Evolutionary conservation across 306 rosid genomes (phyloP).

Genomic region (Cyclanthera cordifolia): DNA sequence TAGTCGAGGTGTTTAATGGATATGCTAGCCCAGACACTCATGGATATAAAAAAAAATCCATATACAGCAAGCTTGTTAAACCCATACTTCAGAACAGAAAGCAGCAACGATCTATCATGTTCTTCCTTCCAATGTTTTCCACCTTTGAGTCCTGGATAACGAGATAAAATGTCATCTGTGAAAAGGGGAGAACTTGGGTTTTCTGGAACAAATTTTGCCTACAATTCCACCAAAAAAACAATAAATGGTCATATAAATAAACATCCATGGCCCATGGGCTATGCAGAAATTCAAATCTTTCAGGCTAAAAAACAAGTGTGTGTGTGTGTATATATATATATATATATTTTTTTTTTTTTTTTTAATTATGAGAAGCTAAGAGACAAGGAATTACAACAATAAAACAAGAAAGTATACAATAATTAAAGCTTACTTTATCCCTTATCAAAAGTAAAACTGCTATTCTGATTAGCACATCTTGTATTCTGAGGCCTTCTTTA

Average conservation of each 20-base stretch:
- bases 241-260: background rate
- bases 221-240: conserved; percentile 23
- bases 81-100: conserved; percentile 70
- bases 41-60: too few relatives aligned
- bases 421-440: conserved; percentile 59
- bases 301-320: background rate
- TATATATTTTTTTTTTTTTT: too few relatives aligned
- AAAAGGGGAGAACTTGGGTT: conserved; percentile 50
- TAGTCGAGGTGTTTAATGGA: too few relatives aligned
- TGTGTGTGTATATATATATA: too few relatives aligned
- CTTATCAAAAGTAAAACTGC: conserved; percentile 59
- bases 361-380: too few relatives aligned
- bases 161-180: conserved; percentile 52
- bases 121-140: conserved; percentile 87
- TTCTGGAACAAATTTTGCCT: conserved; percentile 54
- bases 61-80: background rate
- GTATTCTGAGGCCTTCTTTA: conserved; percentile 88
- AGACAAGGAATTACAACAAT: background rate
- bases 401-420: background rate
- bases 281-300: background rate
- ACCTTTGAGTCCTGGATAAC: conserved; percentile 74
- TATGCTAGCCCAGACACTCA: too few relatives aligned
- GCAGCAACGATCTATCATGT: conserved; percentile 59
- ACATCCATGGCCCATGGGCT: background rate
- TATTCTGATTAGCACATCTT: conserved; percentile 82